These are phyloP conservation scores for Colletotrichum lini DNA, from an alignment of 2,329 filamentous ascomycete species.

Conservation along the genomic window DNA sequence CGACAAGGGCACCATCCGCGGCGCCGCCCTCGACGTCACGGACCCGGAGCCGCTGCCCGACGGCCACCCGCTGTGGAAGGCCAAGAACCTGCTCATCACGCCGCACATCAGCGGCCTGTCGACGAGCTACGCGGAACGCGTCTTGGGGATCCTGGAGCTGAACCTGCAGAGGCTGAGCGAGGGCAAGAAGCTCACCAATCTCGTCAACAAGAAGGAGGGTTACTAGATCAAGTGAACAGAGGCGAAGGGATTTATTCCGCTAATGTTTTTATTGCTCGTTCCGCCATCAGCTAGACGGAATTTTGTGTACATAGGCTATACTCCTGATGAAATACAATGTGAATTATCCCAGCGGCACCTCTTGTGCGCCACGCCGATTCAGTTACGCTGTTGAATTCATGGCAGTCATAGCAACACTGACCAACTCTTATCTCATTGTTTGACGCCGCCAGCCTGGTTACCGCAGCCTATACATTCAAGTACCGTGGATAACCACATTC, in stretches of 20 bases:
- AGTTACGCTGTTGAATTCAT: no score
- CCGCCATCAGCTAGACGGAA: not conserved
- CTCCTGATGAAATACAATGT: no score
- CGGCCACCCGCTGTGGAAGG: constrained; percentile 78
- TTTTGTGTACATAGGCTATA: not conserved
- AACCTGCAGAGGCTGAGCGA: constrained; percentile 58
- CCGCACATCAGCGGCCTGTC: constrained; percentile 64
- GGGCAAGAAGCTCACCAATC: constrained; percentile 57
- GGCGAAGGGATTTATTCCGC: not conserved
- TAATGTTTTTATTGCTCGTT: not conserved
- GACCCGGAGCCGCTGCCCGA: constrained; percentile 83
- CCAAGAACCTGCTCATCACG: constrained; percentile 77
- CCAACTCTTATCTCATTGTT: no score
- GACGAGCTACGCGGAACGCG: constrained; percentile 55
- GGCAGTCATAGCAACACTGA: no score
- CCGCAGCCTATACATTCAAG: no score
- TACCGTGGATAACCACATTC: not conserved
- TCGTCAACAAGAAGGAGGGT: constrained; percentile 53
- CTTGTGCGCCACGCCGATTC: no score
- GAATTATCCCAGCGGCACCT: no score
- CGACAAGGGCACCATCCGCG: constrained; percentile 70
- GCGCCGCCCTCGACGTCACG: constrained; percentile 83
- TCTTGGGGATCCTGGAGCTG: constrained; percentile 58
- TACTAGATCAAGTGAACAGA: constrained; percentile 8
- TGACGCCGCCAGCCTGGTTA: not conserved